Evolutionary conservation across 352 stramenopile species (phyloP).

Genomic region (Phytophthora rubi): DNA sequence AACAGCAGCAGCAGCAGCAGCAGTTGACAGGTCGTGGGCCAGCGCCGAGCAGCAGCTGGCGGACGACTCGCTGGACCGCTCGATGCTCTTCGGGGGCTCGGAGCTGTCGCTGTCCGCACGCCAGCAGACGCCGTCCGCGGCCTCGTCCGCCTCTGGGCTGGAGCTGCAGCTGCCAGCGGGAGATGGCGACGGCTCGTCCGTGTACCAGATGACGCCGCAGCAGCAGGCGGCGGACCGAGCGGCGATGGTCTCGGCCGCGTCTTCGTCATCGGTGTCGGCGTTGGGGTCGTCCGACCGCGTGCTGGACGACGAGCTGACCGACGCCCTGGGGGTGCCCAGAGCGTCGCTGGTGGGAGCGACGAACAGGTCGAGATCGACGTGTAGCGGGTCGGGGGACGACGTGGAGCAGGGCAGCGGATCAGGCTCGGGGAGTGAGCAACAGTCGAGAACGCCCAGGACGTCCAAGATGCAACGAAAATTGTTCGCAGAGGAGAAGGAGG

Average conservation of each 20-base stretch:
- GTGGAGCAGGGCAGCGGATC: background rate
- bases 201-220: background rate
- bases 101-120: slow-evolving; percentile 29
- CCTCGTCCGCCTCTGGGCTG: slow-evolving; percentile 13
- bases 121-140: slow-evolving; percentile 3
- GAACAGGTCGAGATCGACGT: slow-evolving; percentile 7
- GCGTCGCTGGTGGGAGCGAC: background rate
- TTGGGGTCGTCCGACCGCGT: slow-evolving; percentile 25
- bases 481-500: slow-evolving; percentile 19
- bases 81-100: slow-evolving; percentile 58
- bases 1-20: slow-evolving; percentile 7
- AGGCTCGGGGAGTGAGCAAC: slow-evolving; percentile 6
- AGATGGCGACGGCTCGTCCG: background rate
- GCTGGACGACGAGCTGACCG: slow-evolving; percentile 64
- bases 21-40: background rate
- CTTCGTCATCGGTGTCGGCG: slow-evolving; percentile 29
- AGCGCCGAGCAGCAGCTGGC: slow-evolving; percentile 9
- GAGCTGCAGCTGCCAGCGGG: slow-evolving; percentile 9
- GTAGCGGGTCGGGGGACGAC: slow-evolving; percentile 8
- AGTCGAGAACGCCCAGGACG: slow-evolving; percentile 4
- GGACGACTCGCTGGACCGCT: slow-evolving; percentile 54
- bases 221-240: too few relatives aligned
- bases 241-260: slow-evolving; percentile 34
- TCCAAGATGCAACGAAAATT: slow-evolving; percentile 17
- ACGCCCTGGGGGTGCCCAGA: slow-evolving; percentile 53